Percentiles rank a stretch among this genome's conserved stretches.
phyloP scores from a whole-genome alignment of 768 basidiomycete genomes.

The Candolleomyces aberdarensis region DNA sequence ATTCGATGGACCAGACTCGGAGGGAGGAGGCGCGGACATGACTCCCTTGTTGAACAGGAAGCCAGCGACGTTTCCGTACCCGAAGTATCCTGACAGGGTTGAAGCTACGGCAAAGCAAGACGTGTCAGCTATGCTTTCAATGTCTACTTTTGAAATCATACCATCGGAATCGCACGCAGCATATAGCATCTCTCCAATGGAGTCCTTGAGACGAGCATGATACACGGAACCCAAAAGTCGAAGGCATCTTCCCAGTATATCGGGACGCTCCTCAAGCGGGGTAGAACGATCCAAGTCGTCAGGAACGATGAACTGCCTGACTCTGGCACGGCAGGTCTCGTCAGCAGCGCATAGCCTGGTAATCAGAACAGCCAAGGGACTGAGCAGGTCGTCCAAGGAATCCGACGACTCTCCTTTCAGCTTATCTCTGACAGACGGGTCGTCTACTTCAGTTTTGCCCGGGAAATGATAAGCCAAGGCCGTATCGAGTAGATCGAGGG shows the following conservation, averaged over 20 bases:
- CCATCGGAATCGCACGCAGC: slow-evolving; percentile 77
- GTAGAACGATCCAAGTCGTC: slow-evolving; percentile 74
- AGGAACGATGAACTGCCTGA: slow-evolving; percentile 73
- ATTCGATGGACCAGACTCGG: slow-evolving; percentile 23
- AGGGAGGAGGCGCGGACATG: slow-evolving; percentile 52
- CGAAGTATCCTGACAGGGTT: slow-evolving; percentile 71
- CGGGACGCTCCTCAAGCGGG: slow-evolving; percentile 69
- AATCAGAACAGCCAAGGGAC: slow-evolving; percentile 75
- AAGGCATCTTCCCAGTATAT: slow-evolving; percentile 76
- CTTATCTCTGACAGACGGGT: slow-evolving; percentile 51
- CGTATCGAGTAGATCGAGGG: slow-evolving; percentile 67
- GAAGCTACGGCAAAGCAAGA: slow-evolving; percentile 40
- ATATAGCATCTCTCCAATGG: slow-evolving; percentile 86
- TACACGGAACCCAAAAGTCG: slow-evolving; percentile 75
- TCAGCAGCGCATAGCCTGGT: slow-evolving; percentile 67
- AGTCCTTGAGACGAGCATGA: slow-evolving; percentile 66
- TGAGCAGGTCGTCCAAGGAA: slow-evolving; percentile 71
- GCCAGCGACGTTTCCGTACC: slow-evolving; percentile 95
- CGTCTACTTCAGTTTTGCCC: slow-evolving; percentile 60
- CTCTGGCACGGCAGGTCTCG: slow-evolving; percentile 48
- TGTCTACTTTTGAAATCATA: slow-evolving; percentile 16
- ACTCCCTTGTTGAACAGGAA: slow-evolving; percentile 92
- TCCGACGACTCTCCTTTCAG: slow-evolving; percentile 44
- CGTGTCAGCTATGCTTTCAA: slow-evolving; percentile 2
- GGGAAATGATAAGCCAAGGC: slow-evolving; percentile 63